A percentile compares a stretch with the other conserved stretches of the same genome.
Conservation (phyloP, 805 yeast species). For the Yamadazyma ubonensis region DNA sequence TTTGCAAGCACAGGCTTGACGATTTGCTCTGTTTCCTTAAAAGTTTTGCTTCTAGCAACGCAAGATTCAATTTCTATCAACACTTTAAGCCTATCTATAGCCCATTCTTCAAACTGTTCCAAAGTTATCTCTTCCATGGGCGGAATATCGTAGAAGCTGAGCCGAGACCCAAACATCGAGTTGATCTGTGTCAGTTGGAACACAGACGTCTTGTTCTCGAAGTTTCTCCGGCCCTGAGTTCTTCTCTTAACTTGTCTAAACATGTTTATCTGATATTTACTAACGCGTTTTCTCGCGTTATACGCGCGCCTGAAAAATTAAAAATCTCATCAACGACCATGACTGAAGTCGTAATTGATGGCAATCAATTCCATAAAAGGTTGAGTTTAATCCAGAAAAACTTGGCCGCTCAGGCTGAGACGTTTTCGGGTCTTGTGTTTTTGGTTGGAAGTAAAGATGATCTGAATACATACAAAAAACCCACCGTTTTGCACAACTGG, state of each 20-base stretch:
- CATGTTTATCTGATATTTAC: conserved; percentile 36
- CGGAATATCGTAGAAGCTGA: conserved; percentile 73
- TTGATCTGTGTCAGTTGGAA: conserved; percentile 30
- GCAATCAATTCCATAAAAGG: conserved; percentile 51
- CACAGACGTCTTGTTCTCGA: conserved; percentile 35
- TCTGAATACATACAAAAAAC: conserved; percentile 85
- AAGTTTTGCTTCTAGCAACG: conserved; percentile 57
- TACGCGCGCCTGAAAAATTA: too few relatives aligned
- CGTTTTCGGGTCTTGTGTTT: conserved; percentile 42
- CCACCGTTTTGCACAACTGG: conserved; percentile 88
- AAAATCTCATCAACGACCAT: conserved; percentile 24
- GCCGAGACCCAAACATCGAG: conserved; percentile 48
- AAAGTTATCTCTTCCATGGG: conserved; percentile 85
- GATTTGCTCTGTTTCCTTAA: conserved; percentile 62
- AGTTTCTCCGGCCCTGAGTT: conserved; percentile 70
- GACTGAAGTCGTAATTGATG: conserved; percentile 61
- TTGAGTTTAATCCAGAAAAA: conserved; percentile 40
- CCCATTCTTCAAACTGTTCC: conserved; percentile 94
- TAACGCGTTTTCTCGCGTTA: conserved; percentile 1
- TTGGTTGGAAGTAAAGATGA: conserved; percentile 85
- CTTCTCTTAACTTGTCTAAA: conserved; percentile 73
- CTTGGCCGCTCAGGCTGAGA: conserved; percentile 22
- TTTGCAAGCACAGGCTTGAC: conserved; percentile 66
- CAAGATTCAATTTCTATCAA: conserved; percentile 82
- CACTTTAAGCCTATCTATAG: conserved; percentile 83